Evolutionary conservation across 352 stramenopile genomes (phyloP).

Genomic region (Phytophthora meadii): DNA sequence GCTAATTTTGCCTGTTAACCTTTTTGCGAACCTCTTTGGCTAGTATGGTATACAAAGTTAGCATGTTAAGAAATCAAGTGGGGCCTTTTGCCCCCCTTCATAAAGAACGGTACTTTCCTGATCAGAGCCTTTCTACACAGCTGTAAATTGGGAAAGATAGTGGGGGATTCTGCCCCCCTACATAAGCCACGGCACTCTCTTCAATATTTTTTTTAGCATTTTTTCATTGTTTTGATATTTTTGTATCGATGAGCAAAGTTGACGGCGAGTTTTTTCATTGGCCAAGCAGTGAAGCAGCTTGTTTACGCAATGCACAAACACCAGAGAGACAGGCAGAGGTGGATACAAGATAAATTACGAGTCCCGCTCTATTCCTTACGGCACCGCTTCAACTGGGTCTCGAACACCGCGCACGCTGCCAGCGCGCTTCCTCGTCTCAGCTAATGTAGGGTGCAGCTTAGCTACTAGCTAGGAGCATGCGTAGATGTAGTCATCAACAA

Average conservation of each 20-base stretch:
- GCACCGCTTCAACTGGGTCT: too few species aligned
- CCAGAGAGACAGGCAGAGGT: not conserved
- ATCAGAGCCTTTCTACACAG: not conserved
- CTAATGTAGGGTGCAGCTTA: too few species aligned
- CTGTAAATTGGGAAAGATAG: not conserved
- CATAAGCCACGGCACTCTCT: not conserved
- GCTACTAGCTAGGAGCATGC: too few species aligned
- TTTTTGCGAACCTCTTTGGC: too few species aligned
- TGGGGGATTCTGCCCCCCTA: not conserved
- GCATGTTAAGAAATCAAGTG: not conserved
- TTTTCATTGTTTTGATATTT: not conserved
- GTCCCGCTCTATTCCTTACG: not conserved
- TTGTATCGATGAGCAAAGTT: not conserved
- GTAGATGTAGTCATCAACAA: too few species aligned
- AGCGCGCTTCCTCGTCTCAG: too few species aligned
- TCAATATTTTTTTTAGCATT: not conserved
- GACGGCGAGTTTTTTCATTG: not conserved
- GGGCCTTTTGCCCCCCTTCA: constrained; percentile 1
- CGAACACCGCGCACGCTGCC: too few species aligned
- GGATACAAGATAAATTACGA: not conserved
- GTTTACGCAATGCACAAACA: not conserved
- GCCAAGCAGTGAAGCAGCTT: not conserved
- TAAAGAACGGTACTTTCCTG: not conserved
- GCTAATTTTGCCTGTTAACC: too few species aligned
- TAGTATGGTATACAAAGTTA: not conserved